Evolutionary conservation across 176 grass and related monocot genomes (phyloP).

Genomic region (Aegilops longissima): DNA sequence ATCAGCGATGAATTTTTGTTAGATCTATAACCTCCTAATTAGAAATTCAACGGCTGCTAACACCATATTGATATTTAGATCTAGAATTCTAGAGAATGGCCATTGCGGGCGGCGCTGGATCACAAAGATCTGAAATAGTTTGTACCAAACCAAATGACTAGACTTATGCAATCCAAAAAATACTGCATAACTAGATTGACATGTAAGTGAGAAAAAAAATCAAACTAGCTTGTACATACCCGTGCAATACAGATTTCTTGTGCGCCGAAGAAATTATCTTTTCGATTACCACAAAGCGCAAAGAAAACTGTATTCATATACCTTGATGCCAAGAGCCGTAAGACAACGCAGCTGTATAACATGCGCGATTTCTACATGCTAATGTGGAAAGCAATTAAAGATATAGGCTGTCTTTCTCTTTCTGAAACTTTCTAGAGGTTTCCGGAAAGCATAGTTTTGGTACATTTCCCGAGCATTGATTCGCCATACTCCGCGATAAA

Average conservation of each 20-base stretch:
- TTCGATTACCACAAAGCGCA: not conserved
- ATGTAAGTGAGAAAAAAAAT: not conserved
- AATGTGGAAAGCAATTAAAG: slow-evolving; percentile 5
- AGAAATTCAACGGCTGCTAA: not conserved
- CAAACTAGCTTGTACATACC: not conserved
- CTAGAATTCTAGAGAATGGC: not conserved
- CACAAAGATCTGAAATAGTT: not conserved
- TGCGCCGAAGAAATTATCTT: not conserved
- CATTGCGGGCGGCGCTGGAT: not conserved
- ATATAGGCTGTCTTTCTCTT: not conserved
- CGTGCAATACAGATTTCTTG: not conserved
- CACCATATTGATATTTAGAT: not conserved
- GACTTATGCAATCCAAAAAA: not conserved
- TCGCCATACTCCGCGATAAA: not conserved
- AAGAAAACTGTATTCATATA: slow-evolving; percentile 10
- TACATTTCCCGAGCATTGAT: not conserved
- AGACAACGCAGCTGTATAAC: not conserved
- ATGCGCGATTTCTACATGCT: not conserved
- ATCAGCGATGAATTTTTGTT: not conserved
- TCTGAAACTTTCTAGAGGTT: slow-evolving; percentile 2
- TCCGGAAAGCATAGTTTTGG: not conserved
- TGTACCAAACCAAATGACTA: not conserved
- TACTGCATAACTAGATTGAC: not conserved
- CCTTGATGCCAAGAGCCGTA: not conserved
- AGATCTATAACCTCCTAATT: not conserved